A percentile compares a stretch with the other conserved stretches of the same genome.
Evolutionary conservation across 2,329 filamentous ascomycete genomes (phyloP).

Genomic region (Nemania abortiva): DNA sequence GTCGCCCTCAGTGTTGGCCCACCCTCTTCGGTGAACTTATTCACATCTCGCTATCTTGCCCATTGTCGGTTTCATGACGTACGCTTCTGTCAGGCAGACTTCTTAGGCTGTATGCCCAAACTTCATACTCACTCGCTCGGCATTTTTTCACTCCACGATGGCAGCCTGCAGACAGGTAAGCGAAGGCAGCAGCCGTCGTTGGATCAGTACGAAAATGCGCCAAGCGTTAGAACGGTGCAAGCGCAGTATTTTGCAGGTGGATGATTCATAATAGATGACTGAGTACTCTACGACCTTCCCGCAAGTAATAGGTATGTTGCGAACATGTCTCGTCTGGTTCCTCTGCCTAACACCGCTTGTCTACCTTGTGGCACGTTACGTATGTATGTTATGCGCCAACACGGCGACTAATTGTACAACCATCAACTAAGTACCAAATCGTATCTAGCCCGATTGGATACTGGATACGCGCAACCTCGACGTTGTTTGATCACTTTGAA

Average conservation of each 20-base stretch:
- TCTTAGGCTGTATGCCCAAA: not conserved
- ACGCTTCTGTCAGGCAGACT: constrained; percentile 1
- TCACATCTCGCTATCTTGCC: not conserved
- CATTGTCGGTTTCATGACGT: constrained; percentile 1
- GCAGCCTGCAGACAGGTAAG: constrained; percentile 65
- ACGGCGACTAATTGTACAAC: constrained; percentile 22
- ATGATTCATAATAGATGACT: constrained; percentile 78
- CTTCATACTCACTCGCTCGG: constrained; percentile 54
- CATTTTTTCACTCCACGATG: constrained; percentile 74
- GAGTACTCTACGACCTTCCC: too few relatives aligned
- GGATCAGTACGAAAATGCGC: constrained; percentile 33
- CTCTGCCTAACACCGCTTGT: constrained; percentile 64
- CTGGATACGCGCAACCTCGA: not conserved
- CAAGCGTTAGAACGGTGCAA: constrained; percentile 62
- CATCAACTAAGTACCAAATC: constrained; percentile 1
- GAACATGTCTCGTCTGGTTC: constrained; percentile 58
- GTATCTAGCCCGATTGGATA: constrained; percentile 3
- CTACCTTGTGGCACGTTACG: constrained; percentile 67
- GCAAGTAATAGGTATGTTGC: constrained; percentile 54
- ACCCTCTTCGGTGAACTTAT: constrained; percentile 16
- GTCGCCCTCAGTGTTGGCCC: not conserved
- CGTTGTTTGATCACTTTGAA: not conserved
- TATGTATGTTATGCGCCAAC: not conserved
- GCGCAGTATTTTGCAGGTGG: constrained; percentile 80
- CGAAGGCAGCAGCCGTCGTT: constrained; percentile 55